These are phyloP conservation scores for Cytospora piceicola DNA, from an alignment of 2,329 filamentous ascomycete species.

Conservation along the genomic window DNA sequence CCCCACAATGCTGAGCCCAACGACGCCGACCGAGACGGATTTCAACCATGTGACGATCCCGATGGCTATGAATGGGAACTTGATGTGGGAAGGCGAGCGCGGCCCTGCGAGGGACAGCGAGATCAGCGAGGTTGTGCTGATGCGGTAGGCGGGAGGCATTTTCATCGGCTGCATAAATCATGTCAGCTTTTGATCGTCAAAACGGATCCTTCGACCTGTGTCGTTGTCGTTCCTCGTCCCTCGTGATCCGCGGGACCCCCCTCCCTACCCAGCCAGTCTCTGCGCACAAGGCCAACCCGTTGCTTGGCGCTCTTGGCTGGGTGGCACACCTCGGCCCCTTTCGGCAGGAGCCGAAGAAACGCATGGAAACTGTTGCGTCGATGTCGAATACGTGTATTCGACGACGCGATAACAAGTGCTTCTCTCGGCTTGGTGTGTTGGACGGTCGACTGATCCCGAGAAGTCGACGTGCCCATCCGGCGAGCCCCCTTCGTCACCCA, in stretches of 20 bases:
- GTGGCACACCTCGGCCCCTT: constrained; percentile 9
- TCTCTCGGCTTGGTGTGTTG: background rate
- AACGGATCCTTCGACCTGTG: background rate
- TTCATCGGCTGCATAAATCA: background rate
- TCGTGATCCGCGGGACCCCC: constrained; percentile 3
- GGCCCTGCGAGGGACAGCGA: constrained; percentile 46
- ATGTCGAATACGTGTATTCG: background rate
- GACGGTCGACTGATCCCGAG: background rate
- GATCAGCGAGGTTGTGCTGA: constrained; percentile 50
- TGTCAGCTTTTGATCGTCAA: background rate
- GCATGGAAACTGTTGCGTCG: background rate
- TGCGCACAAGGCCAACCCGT: constrained; percentile 6
- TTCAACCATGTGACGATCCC: constrained; percentile 35
- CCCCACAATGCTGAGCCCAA: constrained; percentile 55
- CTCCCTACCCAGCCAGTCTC: constrained; percentile 45
- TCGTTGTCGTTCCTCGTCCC: constrained; percentile 1
- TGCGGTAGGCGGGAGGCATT: constrained; percentile 38
- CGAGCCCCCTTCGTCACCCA: background rate
- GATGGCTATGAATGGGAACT: constrained; percentile 26
- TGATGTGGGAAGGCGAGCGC: constrained; percentile 44
- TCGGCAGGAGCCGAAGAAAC: constrained; percentile 10
- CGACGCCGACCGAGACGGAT: constrained; percentile 49
- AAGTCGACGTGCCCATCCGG: background rate
- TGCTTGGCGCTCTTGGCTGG: constrained; percentile 19
- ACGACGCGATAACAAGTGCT: background rate